Evolutionary conservation across 257 asterid species (phyloP), one percentile per base, ranked within the genome.

Genomic region (Cruciata laevipes): DNA sequence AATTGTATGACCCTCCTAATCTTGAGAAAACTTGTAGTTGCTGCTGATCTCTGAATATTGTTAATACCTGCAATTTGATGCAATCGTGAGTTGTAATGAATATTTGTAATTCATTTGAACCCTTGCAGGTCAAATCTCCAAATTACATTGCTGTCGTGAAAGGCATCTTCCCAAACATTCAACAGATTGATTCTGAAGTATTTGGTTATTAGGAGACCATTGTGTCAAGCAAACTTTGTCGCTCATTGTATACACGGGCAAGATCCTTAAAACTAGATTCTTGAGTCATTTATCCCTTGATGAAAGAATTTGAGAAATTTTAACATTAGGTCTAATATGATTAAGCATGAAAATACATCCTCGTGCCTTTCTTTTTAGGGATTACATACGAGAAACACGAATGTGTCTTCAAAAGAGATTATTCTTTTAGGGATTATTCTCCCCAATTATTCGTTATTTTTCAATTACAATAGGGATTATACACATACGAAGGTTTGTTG

Each of bases 101-200:
- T 53, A 53, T 63, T 37, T 37, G 6, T 20, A 4, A 44, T 55
- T 73, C 68, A 51, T 66, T 58, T 16, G 61, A 20, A 40, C 0
- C 47, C 38, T 49, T 83, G 86, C 95, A 94, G 99, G 96, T 90
- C 51, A 83, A 68, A 61, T 77, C 86, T 77, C 84, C 90, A 10
- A 77, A 73, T 67, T 94, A 94, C 71, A 55, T 79, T 44, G 61
- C 85, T 63, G 75, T 87, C 67, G 74, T 90, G 86, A 86, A 85
- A 72, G 84, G 76, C 61, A 74, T 86, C 75, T 86, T 90, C 79
- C 93, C 89, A 24, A 88, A 88, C 47, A 70, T 90, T 72, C 80
- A 94, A 86, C 99, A 90, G 78, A 63, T 94, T 35, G 99, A 94
- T 81, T 85, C 96, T 30, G 83, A 85, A 75, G 59, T 88, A 27